A percentile compares a stretch with the other conserved stretches of the same genome.
Evolutionary conservation across 257 asterid genomes (phyloP).

Genomic region (Solanum stenotomum): DNA sequence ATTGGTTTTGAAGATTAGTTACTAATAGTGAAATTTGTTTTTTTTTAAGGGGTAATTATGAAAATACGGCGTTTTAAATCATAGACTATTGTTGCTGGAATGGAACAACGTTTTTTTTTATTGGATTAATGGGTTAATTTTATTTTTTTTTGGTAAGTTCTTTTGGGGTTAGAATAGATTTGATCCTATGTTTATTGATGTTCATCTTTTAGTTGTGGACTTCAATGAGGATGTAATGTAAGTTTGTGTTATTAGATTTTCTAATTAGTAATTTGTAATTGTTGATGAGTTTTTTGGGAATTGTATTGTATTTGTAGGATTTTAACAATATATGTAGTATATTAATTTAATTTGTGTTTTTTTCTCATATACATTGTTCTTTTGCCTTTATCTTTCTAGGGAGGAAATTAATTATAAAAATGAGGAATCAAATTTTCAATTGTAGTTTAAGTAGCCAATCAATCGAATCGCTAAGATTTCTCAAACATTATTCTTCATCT

Average conservation of each 20-base stretch:
- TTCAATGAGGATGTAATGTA: slow-evolving; percentile 19
- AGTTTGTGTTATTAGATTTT: background rate
- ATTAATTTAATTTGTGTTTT: background rate
- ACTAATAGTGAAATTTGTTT: too few species aligned
- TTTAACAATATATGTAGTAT: background rate
- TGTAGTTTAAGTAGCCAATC: too few species aligned
- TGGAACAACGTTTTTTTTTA: background rate
- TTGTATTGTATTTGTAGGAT: background rate
- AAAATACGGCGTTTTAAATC: too few species aligned
- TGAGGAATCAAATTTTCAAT: too few species aligned
- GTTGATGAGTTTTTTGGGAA: background rate
- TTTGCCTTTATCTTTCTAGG: background rate
- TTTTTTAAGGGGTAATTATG: too few species aligned
- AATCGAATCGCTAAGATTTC: too few species aligned
- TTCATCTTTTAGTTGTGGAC: slow-evolving; percentile 9
- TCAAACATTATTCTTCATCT: background rate
- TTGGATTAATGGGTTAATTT: background rate
- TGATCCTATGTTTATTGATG: slow-evolving; percentile 21
- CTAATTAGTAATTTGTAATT: background rate
- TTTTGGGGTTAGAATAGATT: background rate
- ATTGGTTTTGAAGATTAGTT: slow-evolving; percentile 68
- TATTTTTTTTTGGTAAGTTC: background rate
- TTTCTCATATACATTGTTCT: background rate
- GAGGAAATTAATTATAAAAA: too few species aligned
- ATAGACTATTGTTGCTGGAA: too few species aligned